Percentiles rank a stretch among this genome's conserved stretches.
Evolutionary conservation across 208 protist species (phyloP).

Genomic region (Lotmaria passim): DNA sequence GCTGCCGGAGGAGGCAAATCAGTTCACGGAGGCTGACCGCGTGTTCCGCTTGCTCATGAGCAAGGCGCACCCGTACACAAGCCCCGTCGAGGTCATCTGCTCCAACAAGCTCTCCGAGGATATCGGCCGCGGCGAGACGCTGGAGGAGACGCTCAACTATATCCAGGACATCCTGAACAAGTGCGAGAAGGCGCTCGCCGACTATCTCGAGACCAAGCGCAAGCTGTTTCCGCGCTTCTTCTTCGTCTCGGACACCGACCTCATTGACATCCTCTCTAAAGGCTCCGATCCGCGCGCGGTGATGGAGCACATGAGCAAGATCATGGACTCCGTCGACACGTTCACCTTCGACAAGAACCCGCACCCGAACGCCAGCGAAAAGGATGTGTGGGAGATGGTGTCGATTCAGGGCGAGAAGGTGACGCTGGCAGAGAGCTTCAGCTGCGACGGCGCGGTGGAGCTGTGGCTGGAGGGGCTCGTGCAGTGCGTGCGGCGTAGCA

Average conservation of each 20-base stretch:
- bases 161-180: constrained; percentile 92
- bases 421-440: constrained; percentile 87
- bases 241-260: constrained; percentile 94
- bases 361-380: constrained; percentile 40
- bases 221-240: constrained; percentile 98
- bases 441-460: constrained; percentile 97
- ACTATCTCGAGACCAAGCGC: constrained; percentile 98
- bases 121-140: constrained; percentile 84
- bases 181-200: constrained; percentile 97
- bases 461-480: constrained; percentile 96
- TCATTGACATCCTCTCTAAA: constrained; percentile 98
- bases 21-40: constrained; percentile 93
- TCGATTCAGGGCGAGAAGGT: constrained; percentile 96
- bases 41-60: constrained; percentile 93
- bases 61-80: constrained; percentile 91
- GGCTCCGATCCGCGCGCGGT: constrained; percentile 94
- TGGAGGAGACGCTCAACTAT: constrained; percentile 92
- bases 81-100: constrained; percentile 92
- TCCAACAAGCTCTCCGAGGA: constrained; percentile 83
- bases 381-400: constrained; percentile 93
- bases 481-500: constrained; percentile 79
- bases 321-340: constrained; percentile 93
- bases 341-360: constrained; percentile 93
- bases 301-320: constrained; percentile 97
- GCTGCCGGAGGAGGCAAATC: constrained; percentile 96